Evolutionary conservation across 257 asterid genomes (phyloP).

Genomic region (Solanum okadae): DNA sequence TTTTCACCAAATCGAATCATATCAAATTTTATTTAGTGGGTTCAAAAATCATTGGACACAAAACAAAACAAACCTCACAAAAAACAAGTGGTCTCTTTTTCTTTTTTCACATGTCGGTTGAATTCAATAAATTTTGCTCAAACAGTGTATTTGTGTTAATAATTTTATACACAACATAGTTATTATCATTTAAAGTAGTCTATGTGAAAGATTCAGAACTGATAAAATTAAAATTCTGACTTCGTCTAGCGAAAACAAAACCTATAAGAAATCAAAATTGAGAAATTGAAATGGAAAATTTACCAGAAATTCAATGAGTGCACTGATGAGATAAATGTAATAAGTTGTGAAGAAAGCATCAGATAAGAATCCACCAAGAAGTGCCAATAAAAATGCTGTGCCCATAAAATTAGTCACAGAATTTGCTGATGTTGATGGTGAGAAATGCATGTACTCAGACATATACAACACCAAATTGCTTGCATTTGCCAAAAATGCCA

Average conservation of each 20-base stretch:
- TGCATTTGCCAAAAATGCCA: constrained; percentile 83
- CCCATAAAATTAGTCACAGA: constrained; percentile 94
- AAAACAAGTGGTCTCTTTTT: not conserved
- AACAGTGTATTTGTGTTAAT: not conserved
- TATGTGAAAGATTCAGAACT: not conserved
- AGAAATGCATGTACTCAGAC: constrained; percentile 58
- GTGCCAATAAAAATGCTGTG: constrained; percentile 79
- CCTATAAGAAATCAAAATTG: not conserved
- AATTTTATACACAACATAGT: not conserved
- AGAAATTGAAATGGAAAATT: not conserved
- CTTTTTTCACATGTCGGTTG: not conserved
- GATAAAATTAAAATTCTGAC: not conserved
- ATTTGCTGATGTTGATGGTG: constrained; percentile 70
- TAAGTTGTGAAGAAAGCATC: constrained; percentile 82
- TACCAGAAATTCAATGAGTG: constrained; percentile 65
- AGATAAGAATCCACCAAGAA: constrained; percentile 81
- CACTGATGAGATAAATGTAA: constrained; percentile 46
- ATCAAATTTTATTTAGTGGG: not conserved
- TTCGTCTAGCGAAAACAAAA: not conserved
- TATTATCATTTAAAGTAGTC: not conserved
- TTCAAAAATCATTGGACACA: not conserved
- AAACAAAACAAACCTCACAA: not conserved
- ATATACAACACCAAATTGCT: constrained; percentile 84
- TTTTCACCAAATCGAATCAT: not conserved
- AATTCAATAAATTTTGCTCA: not conserved